Evolutionary conservation across 139 green algal genomes (phyloP).

Genomic region (Tetradesmus lagerheimii): DNA sequence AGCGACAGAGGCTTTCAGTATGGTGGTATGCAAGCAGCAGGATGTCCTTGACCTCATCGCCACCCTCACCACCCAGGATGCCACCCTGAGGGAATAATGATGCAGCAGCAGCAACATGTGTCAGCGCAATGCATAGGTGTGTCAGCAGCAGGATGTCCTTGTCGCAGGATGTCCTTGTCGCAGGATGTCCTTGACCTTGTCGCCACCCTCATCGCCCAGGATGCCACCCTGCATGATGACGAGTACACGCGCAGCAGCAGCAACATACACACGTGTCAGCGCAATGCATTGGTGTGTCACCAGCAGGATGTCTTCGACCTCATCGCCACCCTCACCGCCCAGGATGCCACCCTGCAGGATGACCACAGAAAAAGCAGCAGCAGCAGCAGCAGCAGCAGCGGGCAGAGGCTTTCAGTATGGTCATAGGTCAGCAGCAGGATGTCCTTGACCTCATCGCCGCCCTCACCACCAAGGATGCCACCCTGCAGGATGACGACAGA

Average conservation of each 20-base stretch:
- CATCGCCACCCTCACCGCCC: conserved; percentile 52
- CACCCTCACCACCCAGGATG: conserved; percentile 64
- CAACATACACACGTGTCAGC: no score
- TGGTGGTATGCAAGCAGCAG: no score
- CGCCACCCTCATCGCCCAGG: conserved; percentile 56
- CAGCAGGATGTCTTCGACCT: conserved; percentile 88
- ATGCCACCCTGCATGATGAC: conserved; percentile 46
- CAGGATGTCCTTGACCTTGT: conserved; percentile 85
- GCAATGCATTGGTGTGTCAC: conserved; percentile 79
- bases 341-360: conserved; percentile 14
- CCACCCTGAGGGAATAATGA: no score
- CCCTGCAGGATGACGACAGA: no score
- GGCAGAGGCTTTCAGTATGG: background rate
- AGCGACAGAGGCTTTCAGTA: no score
- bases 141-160: conserved; percentile 89
- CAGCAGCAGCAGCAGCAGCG: conserved; percentile 83
- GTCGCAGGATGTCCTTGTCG: no score
- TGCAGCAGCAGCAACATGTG: no score
- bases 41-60: conserved; percentile 78
- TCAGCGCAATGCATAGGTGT: no score
- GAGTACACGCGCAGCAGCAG: background rate
- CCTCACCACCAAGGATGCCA: conserved; percentile 53
- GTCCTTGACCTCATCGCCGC: conserved; percentile 69
- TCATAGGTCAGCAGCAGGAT: conserved; percentile 92
- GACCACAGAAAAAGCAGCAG: background rate